phyloP scores from a whole-genome alignment of 176 grass and related monocot species.

The Themeda triandra region DNA sequence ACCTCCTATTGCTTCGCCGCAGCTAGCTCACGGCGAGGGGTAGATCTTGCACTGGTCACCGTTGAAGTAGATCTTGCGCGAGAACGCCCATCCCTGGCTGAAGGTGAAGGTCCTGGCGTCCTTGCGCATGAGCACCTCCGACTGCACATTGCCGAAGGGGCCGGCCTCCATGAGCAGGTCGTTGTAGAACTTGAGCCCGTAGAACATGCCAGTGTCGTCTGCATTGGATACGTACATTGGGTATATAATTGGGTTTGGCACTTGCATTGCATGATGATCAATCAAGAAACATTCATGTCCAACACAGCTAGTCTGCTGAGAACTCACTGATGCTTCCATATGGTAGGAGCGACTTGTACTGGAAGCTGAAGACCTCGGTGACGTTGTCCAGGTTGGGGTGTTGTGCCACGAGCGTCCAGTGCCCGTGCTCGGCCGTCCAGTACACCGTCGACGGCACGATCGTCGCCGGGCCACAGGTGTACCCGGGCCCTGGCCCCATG shows the following conservation, averaged over 20 bases:
- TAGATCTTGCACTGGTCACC: conserved; percentile 89
- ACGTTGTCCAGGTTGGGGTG: conserved; percentile 85
- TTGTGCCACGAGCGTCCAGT: conserved; percentile 84
- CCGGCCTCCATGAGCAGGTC: conserved; percentile 93
- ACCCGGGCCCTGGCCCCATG: conserved; percentile 59
- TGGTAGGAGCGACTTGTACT: conserved; percentile 70
- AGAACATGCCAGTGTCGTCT: conserved; percentile 95
- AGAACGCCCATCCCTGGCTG: conserved; percentile 88
- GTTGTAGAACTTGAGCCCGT: conserved; percentile 85
- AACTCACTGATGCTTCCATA: conserved; percentile 69
- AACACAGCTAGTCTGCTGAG: too few species aligned
- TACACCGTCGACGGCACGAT: conserved; percentile 73
- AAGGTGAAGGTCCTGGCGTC: conserved; percentile 76
- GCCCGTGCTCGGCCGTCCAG: conserved; percentile 54
- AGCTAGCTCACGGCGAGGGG: too few species aligned
- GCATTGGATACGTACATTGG: neutral
- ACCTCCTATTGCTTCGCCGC: too few species aligned
- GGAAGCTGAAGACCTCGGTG: conserved; percentile 88
- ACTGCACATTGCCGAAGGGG: conserved; percentile 72
- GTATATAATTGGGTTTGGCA: too few species aligned
- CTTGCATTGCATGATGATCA: too few species aligned
- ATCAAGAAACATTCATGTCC: too few species aligned
- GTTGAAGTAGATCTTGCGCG: conserved; percentile 90
- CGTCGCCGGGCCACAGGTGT: conserved; percentile 73
- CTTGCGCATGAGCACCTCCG: conserved; percentile 84